Conservation (phyloP, 768 basidiomycete genomes). For the Kwoniella sp. region DNA sequence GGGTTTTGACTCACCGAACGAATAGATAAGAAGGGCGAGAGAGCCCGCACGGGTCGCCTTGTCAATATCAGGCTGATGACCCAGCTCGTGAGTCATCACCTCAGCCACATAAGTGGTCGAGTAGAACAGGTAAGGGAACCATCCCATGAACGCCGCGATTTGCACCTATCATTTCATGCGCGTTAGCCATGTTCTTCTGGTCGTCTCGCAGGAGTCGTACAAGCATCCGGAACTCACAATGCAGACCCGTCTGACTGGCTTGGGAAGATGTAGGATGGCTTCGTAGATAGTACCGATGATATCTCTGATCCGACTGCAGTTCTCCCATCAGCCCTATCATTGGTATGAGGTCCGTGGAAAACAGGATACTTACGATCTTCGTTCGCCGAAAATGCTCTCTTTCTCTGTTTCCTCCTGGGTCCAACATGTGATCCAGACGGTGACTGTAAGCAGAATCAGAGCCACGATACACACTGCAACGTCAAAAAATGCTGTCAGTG, state of each 20-base stretch:
- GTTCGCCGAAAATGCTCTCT: conserved; percentile 57
- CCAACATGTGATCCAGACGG: conserved; percentile 85
- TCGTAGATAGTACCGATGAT: conserved; percentile 75
- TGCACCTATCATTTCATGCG: conserved; percentile 80
- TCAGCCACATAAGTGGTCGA: conserved; percentile 94
- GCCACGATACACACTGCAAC: conserved; percentile 77
- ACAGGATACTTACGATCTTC: conserved; percentile 45
- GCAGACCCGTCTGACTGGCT: conserved; percentile 83
- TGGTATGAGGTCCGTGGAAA: neutral
- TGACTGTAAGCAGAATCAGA: conserved; percentile 72
- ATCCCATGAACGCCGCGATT: conserved; percentile 94
- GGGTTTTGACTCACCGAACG: conserved; percentile 65
- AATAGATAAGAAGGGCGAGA: conserved; percentile 86
- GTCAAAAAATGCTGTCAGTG: neutral
- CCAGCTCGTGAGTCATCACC: conserved; percentile 80
- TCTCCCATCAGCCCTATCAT: conserved; percentile 2
- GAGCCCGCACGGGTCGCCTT: conserved; percentile 81
- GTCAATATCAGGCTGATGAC: conserved; percentile 75
- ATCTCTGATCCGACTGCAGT: conserved; percentile 65
- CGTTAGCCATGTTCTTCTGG: no score
- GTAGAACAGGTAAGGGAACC: conserved; percentile 91
- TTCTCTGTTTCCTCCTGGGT: conserved; percentile 70
- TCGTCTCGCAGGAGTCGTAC: neutral
- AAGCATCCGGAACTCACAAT: conserved; percentile 27
- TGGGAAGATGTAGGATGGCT: conserved; percentile 74